Evolutionary conservation across 2,329 filamentous ascomycete species (phyloP), one percentile per base, ranked within the genome.

Genomic region (Penicillium sp.): DNA sequence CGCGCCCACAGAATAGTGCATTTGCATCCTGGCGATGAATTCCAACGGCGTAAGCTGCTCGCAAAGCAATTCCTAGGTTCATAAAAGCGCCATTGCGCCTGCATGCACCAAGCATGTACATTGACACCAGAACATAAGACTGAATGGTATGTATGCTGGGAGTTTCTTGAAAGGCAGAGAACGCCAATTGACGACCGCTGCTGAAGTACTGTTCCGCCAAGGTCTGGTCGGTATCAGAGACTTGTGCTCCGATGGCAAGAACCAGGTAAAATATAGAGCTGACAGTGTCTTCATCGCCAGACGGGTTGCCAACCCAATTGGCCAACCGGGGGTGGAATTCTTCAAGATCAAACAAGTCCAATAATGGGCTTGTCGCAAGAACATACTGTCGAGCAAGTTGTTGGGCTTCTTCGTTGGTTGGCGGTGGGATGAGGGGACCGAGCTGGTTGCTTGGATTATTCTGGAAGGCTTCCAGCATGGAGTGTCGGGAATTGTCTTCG

Each of bases 71-170:
- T 43, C 73, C 73, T 13, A 77, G 68, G 33, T 75, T 72, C 50
- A 76, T 66, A 39, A 74, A 77, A 4, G 74, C 73, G 1, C 72
- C 74, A 43, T 77, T 77, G 8, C 73, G 70, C 29, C 75, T 69
- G 40, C 70, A 75, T 8, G 71, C 70, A 18, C 73, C 63, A 2
- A 77, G 61, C 71, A 77, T 73, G 48, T 71, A 77, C 46, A 76
- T 67, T 1, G 73, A 69, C n/a, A 77, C 67, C 11, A 76, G 50
- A 4, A 72, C 62, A 48, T 76, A 76, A 2, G 72, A 73, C 49
- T 76, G 73, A 2, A 77, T 73, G 0, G 72, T 75, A 32, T 69
- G 60, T 2, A 75, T 63, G 38, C 71, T 75, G 38, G 74, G 73
- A 11, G 71, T 74, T 39, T 69, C 69, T 13, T 69, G 69, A 35